phyloP scores from a whole-genome alignment of 306 rosid species.

The Lagenaria siceraria region DNA sequence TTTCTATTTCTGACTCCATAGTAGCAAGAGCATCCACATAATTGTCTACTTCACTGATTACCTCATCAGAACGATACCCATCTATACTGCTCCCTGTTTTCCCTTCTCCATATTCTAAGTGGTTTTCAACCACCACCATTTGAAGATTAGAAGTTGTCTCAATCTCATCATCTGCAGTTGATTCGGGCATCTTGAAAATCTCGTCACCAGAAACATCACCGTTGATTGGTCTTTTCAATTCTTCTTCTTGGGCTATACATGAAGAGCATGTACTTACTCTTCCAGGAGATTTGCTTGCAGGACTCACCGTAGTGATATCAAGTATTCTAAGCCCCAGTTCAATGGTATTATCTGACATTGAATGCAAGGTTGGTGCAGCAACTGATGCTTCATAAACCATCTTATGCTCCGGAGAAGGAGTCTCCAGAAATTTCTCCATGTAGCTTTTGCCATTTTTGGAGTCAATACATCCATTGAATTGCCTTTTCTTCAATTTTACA shows the following conservation, averaged over 20 bases:
- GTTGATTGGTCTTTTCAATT: constrained; percentile 24
- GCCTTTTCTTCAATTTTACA: constrained; percentile 68
- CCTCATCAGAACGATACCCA: constrained; percentile 54
- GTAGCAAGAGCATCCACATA: constrained; percentile 72
- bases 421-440: constrained; percentile 67
- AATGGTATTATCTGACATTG: constrained; percentile 25
- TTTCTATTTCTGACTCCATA: constrained; percentile 63
- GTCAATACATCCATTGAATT: constrained; percentile 51
- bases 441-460: constrained; percentile 52
- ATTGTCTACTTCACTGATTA: constrained; percentile 72
- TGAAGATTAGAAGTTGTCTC: constrained; percentile 23
- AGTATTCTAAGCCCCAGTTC: constrained; percentile 60
- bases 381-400: constrained; percentile 42
- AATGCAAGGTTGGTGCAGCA: constrained; percentile 25
- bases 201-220: constrained; percentile 19
- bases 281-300: constrained; percentile 32
- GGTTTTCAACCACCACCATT: constrained; percentile 24
- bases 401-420: constrained; percentile 46
- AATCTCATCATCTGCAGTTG: constrained; percentile 21
- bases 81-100: constrained; percentile 31
- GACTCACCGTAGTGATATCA: constrained; percentile 49
- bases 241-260: constrained; percentile 26
- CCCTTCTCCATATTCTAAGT: constrained; percentile 28
- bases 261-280: constrained; percentile 39
- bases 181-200: constrained; percentile 30